Conservation (phyloP, 2,329 filamentous ascomycete species). For the Apiospora arundinis region DNA sequence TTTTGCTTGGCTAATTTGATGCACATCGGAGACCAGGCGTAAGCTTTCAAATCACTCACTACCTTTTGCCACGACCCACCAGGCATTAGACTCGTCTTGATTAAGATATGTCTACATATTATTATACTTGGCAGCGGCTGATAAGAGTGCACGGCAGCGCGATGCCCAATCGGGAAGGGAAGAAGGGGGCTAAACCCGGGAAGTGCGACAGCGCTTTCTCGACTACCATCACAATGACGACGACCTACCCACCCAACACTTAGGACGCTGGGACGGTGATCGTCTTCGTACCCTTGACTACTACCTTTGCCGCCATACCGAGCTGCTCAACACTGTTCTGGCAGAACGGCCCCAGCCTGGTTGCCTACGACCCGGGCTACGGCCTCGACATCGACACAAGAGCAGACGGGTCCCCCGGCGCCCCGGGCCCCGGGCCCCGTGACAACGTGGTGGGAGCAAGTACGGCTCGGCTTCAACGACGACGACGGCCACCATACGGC, state of each 20-base stretch:
- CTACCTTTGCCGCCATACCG: conserved; percentile 25
- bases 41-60: too few relatives aligned
- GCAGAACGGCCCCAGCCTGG: conserved; percentile 30
- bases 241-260: conserved; percentile 24
- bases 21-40: too few relatives aligned
- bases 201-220: too few relatives aligned
- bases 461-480: conserved; percentile 23
- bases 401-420: too few relatives aligned
- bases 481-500: conserved; percentile 27
- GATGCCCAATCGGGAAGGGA: too few relatives aligned
- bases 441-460: conserved; percentile 33
- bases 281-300: conserved; percentile 30
- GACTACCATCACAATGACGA: conserved; percentile 19
- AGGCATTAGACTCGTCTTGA: too few relatives aligned
- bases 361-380: conserved; percentile 32
- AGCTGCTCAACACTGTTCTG: conserved; percentile 27
- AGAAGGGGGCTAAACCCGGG: too few relatives aligned
- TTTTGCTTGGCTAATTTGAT: too few relatives aligned
- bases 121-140: neutral
- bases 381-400: conserved; percentile 29
- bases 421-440: conserved; percentile 29
- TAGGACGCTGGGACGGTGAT: conserved; percentile 24
- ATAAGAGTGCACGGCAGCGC: too few relatives aligned
- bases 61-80: too few relatives aligned
- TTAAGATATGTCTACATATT: neutral